Evolutionary conservation across 1,284 basidiomycete genomes (phyloP).

Genomic region (Phellinidium pouzarii): DNA sequence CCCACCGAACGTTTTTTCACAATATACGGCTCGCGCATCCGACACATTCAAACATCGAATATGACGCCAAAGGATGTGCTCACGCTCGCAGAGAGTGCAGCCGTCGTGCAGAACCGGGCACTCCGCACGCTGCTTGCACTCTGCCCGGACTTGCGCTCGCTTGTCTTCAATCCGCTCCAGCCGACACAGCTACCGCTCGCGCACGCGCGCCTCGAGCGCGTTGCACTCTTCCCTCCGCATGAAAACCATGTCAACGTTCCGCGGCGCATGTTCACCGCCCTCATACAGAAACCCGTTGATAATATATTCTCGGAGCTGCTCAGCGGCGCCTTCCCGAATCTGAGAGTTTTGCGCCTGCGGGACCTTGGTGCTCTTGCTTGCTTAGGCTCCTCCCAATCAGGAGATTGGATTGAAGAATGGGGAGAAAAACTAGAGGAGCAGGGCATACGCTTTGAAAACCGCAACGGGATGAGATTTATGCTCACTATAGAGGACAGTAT

Average conservation of each 20-base stretch:
- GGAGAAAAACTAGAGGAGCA: neutral
- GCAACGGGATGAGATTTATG: conserved; percentile 1
- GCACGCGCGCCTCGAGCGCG: conserved; percentile 1
- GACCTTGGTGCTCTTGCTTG: conserved; percentile 2
- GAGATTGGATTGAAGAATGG: conserved; percentile 5
- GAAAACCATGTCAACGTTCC: conserved; percentile 7
- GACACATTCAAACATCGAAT: neutral
- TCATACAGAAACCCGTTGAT: conserved; percentile 2
- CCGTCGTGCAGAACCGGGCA: neutral
- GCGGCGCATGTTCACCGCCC: neutral
- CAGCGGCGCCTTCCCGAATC: neutral
- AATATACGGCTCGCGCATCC: neutral
- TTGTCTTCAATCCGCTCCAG: conserved; percentile 7
- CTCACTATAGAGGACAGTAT: neutral
- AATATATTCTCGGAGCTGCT: neutral
- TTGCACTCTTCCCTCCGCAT: conserved; percentile 3
- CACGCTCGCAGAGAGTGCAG: neutral
- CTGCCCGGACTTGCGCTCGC: neutral
- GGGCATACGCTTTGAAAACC: conserved; percentile 10
- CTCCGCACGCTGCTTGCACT: conserved; percentile 3
- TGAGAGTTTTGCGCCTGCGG: conserved; percentile 2
- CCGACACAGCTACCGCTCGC: neutral
- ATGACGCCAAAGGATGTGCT: conserved; percentile 1
- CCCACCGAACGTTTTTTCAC: conserved; percentile 7
- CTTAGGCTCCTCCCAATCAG: neutral